These are phyloP conservation scores for Nepenthes gracilis DNA, from an alignment of 148 eudicot species.

Conservation along the genomic window DNA sequence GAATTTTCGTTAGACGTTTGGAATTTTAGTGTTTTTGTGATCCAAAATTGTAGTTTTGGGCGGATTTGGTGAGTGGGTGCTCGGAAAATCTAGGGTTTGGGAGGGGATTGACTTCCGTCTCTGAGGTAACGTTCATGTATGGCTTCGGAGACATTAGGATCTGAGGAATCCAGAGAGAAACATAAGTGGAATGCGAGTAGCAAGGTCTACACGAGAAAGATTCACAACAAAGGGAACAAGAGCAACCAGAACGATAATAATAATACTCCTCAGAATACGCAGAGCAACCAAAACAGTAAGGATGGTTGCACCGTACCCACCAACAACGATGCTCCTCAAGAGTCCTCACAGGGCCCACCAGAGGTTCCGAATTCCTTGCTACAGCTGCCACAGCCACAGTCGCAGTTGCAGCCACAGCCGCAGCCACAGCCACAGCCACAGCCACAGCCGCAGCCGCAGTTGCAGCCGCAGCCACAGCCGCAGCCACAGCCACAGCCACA, in stretches of 20 bases:
- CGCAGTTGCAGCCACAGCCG: conserved; percentile 11
- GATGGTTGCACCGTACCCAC: not conserved
- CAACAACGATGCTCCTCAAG: not conserved
- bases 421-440: conserved; percentile 10
- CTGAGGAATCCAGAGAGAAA: conserved; percentile 20
- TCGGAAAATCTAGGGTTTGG: conserved; percentile 23
- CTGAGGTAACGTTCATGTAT: conserved; percentile 16
- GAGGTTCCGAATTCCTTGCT: not conserved
- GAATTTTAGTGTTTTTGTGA: not conserved
- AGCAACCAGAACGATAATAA: not conserved
- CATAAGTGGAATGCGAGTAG: conserved; percentile 28
- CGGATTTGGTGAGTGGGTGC: conserved; percentile 1
- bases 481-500: conserved; percentile 1
- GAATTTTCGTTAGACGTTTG: not conserved
- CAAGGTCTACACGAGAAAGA: conserved; percentile 29
- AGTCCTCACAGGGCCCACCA: not conserved
- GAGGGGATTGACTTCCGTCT: not conserved
- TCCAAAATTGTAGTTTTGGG: not conserved
- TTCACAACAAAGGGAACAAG: not conserved
- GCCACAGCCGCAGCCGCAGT: conserved; percentile 15
- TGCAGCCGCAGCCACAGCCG: conserved; percentile 13
- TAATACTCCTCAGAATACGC: not conserved
- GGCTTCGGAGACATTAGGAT: conserved; percentile 34
- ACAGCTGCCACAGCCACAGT: conserved; percentile 4
- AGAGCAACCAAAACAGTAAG: not conserved